A percentile compares a stretch with the other conserved stretches of the same genome.
Evolutionary conservation across 2,329 filamentous ascomycete species (phyloP).

Genomic region (Metarhizium album): DNA sequence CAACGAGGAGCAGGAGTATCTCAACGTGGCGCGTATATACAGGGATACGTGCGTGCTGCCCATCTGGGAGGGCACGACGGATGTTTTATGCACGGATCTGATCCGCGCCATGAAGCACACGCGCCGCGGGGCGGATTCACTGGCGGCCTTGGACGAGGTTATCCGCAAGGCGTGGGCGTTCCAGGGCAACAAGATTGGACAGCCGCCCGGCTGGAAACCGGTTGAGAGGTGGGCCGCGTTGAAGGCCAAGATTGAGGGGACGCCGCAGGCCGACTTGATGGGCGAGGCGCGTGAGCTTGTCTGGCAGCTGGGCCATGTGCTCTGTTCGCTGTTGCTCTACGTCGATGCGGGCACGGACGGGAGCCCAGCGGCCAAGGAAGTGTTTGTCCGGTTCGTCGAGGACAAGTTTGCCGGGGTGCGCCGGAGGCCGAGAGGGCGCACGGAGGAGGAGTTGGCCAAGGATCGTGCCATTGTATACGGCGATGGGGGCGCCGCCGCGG

Average conservation of each 20-base stretch:
- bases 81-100: conserved; percentile 50
- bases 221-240: conserved; percentile 29
- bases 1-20: conserved; percentile 49
- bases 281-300: conserved; percentile 34
- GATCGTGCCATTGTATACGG: conserved; percentile 29
- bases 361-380: conserved; percentile 25
- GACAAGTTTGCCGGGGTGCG: conserved; percentile 11
- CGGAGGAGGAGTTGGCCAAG: conserved; percentile 17
- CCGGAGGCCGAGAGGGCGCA: conserved; percentile 11
- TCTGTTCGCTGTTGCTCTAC: conserved; percentile 32
- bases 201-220: conserved; percentile 19
- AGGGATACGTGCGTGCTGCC: conserved; percentile 53
- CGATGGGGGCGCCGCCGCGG: neutral
- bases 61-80: conserved; percentile 66
- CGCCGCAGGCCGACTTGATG: conserved; percentile 28
- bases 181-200: conserved; percentile 14
- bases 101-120: conserved; percentile 36
- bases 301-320: conserved; percentile 31
- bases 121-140: conserved; percentile 22
- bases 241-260: conserved; percentile 24
- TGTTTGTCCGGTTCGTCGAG: conserved; percentile 29
- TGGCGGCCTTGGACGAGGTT: conserved; percentile 33
- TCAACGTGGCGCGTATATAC: conserved; percentile 57
- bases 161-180: conserved; percentile 17
- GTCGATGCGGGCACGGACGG: conserved; percentile 28